Percentiles rank a stretch among this genome's conserved stretches.
These are phyloP conservation scores for Suhomyces pyralidae DNA, from an alignment of 805 yeast species.

Conservation along the genomic window DNA sequence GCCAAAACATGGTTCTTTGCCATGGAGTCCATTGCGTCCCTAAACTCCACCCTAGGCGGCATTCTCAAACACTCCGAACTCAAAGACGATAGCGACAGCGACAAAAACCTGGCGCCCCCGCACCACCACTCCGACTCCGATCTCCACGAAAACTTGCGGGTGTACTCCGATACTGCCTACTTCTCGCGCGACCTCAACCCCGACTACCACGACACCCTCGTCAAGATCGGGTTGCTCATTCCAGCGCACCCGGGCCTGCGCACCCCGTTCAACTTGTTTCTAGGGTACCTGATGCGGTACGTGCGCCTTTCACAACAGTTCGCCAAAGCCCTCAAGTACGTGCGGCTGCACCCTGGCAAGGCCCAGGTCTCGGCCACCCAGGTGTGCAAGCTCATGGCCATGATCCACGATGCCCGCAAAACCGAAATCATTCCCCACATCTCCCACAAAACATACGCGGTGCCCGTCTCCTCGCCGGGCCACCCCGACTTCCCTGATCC, in stretches of 20 bases:
- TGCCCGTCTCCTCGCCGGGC: constrained; percentile 24
- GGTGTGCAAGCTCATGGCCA: constrained; percentile 11
- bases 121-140: background rate
- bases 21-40: constrained; percentile 20
- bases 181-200: constrained; percentile 22
- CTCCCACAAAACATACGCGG: constrained; percentile 16
- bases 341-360: constrained; percentile 13
- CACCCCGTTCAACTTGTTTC: constrained; percentile 27
- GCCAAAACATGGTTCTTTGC: constrained; percentile 29
- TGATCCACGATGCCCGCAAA: constrained; percentile 14
- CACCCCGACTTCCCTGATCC: constrained; percentile 26
- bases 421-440: constrained; percentile 26
- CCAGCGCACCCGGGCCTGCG: constrained; percentile 6
- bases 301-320: constrained; percentile 27
- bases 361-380: constrained; percentile 13
- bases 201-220: constrained; percentile 31
- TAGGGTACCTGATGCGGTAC: constrained; percentile 29
- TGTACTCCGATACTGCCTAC: constrained; percentile 32
- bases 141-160: constrained; percentile 2
- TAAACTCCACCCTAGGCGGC: constrained; percentile 16
- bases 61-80: constrained; percentile 5
- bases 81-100: background rate
- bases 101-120: background rate
- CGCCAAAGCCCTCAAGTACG: constrained; percentile 20
- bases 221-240: constrained; percentile 24